Evolutionary conservation across 768 basidiomycete genomes (phyloP).

Genomic region (Boletus sensibilis): DNA sequence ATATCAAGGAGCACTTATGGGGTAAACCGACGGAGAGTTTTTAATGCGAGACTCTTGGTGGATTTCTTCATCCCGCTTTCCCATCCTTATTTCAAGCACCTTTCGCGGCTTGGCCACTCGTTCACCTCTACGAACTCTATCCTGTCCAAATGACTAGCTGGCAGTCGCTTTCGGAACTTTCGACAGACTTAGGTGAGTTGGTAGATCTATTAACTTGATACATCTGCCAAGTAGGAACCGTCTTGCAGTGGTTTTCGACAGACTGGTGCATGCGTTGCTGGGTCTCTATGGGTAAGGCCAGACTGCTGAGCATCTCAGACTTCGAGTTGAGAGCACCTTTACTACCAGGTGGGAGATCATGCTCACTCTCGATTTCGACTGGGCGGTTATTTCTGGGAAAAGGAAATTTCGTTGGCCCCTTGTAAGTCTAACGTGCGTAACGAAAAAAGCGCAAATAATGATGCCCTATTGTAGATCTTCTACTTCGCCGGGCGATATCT

Average conservation of each 20-base stretch:
- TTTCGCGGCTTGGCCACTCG: not conserved
- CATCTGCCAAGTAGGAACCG: not conserved
- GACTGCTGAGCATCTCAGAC: not conserved
- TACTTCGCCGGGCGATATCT: constrained; percentile 48
- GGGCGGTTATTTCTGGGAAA: constrained; percentile 40
- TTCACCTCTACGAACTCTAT: not conserved
- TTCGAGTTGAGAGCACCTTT: not conserved
- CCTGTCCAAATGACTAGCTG: constrained; percentile 39
- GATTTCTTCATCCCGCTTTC: not conserved
- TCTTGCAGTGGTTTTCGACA: constrained; percentile 37
- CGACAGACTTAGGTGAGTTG: constrained; percentile 36
- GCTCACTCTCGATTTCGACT: constrained; percentile 44
- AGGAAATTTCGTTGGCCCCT: constrained; percentile 48
- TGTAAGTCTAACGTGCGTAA: constrained; percentile 31
- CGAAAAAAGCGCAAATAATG: not conserved
- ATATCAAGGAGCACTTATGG: not conserved
- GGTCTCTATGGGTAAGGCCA: constrained; percentile 44
- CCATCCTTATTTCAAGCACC: not conserved
- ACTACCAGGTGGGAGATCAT: constrained; percentile 42
- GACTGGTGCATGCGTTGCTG: constrained; percentile 43
- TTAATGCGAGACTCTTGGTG: constrained; percentile 7
- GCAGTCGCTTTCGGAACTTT: constrained; percentile 39
- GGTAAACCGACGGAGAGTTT: constrained; percentile 5
- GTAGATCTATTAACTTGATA: not conserved
- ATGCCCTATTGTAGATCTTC: constrained; percentile 35